These are phyloP conservation scores for Guillardia theta DNA, from an alignment of 78 protist genomes.

Conservation along the genomic window DNA sequence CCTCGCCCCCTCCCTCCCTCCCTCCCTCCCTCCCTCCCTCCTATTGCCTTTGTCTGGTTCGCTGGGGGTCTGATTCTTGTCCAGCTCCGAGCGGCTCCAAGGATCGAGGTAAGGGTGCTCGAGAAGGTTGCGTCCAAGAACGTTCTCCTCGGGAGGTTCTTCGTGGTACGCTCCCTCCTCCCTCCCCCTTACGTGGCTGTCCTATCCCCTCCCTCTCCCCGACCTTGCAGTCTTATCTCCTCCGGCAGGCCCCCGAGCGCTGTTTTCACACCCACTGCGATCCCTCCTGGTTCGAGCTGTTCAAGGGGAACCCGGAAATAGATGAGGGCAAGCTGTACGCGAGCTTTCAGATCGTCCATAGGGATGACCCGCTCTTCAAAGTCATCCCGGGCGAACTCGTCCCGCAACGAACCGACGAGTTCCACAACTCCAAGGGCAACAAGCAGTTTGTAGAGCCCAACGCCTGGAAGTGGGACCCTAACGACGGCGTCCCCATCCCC, in stretches of 20 bases:
- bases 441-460: no score
- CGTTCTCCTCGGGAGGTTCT: neutral
- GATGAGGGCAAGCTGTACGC: neutral
- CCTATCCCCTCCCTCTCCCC: no score
- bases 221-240: no score
- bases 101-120: slow-evolving; percentile 27
- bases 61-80: no score
- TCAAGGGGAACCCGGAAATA: neutral
- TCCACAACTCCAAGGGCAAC: no score
- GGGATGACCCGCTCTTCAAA: neutral
- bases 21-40: no score
- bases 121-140: neutral
- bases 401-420: neutral
- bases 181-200: no score
- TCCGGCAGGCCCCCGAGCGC: neutral
- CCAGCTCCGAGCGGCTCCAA: neutral
- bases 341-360: neutral
- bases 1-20: no score
- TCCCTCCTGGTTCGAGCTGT: slow-evolving; percentile 16
- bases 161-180: no score
- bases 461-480: no score
- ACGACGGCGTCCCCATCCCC: no score
- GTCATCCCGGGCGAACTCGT: neutral
- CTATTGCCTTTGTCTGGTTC: no score
- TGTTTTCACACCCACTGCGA: neutral